phyloP scores from a whole-genome alignment of 257 asterid species.

The Lycium barbarum region DNA sequence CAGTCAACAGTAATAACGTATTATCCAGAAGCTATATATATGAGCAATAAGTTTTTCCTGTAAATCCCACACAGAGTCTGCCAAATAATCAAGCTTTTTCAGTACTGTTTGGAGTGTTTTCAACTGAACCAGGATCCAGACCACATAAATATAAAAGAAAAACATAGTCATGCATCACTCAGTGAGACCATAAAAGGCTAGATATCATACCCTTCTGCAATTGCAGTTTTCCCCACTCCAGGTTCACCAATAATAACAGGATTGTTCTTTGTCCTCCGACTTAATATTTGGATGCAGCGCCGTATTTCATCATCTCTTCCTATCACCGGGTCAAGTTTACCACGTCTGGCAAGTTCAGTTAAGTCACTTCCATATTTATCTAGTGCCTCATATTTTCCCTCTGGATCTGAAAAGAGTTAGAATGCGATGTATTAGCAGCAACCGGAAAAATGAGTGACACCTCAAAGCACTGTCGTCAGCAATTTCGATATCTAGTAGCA shows the following conservation, averaged over 20 bases:
- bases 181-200: constrained; percentile 27
- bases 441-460: constrained; percentile 20
- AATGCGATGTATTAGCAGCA: constrained; percentile 9
- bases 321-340: constrained; percentile 96
- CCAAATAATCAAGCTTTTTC: constrained; percentile 5
- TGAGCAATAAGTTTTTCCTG: not conserved
- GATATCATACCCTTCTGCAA: constrained; percentile 89
- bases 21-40: not conserved
- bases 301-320: constrained; percentile 99
- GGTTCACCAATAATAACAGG: constrained; percentile 99
- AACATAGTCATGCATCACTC: not conserved
- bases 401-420: constrained; percentile 61
- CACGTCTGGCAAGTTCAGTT: constrained; percentile 95
- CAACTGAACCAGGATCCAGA: constrained; percentile 23
- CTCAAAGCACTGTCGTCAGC: constrained; percentile 7
- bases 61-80: not conserved
- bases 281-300: constrained; percentile 89
- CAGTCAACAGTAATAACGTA: not conserved
- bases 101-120: not conserved
- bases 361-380: constrained; percentile 95
- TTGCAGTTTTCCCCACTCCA: constrained; percentile 99
- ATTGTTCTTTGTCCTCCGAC: constrained; percentile 94
- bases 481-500: not conserved
- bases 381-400: constrained; percentile 89
- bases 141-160: not conserved